Evolutionary conservation across 2,329 filamentous ascomycete species (phyloP).

Genomic region (Metarhizium album): DNA sequence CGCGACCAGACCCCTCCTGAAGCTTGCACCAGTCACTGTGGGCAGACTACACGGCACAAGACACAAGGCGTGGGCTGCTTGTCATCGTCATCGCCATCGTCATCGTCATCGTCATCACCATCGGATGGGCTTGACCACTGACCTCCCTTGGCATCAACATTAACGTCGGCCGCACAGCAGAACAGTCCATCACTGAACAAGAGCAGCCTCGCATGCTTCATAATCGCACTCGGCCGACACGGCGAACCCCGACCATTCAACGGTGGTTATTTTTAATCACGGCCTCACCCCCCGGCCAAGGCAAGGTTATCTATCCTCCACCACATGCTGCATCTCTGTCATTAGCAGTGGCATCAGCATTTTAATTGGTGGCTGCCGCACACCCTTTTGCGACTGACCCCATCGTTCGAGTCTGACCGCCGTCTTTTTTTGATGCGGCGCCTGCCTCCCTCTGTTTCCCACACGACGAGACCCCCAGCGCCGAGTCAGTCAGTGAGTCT

Average conservation of each 20-base stretch:
- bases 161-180: no score
- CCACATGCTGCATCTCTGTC: neutral
- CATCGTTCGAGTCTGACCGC: neutral
- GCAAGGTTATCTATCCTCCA: neutral
- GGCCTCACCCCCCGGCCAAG: neutral
- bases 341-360: neutral
- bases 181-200: no score
- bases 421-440: neutral
- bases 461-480: no score
- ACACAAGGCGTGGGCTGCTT: no score
- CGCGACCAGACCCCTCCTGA: no score
- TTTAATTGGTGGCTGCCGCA: slow-evolving; percentile 1
- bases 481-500: neutral
- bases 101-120: no score
- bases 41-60: no score
- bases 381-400: neutral
- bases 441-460: neutral
- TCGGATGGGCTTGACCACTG: no score
- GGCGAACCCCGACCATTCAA: neutral
- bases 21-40: no score
- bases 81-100: no score
- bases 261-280: neutral
- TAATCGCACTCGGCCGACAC: neutral
- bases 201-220: neutral
- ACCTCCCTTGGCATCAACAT: no score